phyloP scores from a whole-genome alignment of 2,329 filamentous ascomycete species.

The Calonectria henricotiae region DNA sequence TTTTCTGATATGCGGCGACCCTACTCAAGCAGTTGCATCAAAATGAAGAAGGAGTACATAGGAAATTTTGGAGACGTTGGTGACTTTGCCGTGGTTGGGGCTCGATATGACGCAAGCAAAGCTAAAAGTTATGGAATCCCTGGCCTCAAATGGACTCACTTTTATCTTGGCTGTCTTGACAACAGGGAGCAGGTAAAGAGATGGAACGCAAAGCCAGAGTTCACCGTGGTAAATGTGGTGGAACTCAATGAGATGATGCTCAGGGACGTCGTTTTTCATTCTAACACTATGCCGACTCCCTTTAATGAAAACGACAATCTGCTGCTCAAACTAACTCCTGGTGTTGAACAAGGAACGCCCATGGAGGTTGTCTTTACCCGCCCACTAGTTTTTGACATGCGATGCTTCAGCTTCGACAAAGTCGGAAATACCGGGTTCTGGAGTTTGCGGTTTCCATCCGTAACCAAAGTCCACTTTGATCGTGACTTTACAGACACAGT shows the following conservation, averaged over 20 bases:
- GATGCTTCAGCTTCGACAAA: conserved; percentile 86
- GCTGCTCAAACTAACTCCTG: conserved; percentile 64
- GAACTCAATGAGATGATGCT: conserved; percentile 70
- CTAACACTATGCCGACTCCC: conserved; percentile 62
- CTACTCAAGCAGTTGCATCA: conserved; percentile 75
- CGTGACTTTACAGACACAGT: conserved; percentile 79
- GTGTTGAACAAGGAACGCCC: conserved; percentile 61
- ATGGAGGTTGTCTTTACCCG: conserved; percentile 74
- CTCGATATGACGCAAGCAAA: conserved; percentile 77
- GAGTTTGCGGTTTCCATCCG: conserved; percentile 82
- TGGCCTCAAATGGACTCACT: conserved; percentile 82
- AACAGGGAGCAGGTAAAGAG: conserved; percentile 76
- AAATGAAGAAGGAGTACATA: conserved; percentile 91
- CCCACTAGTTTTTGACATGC: conserved; percentile 85
- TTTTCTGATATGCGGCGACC: conserved; percentile 59
- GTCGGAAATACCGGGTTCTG: conserved; percentile 79
- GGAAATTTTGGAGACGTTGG: conserved; percentile 84
- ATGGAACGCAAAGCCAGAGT: conserved; percentile 70
- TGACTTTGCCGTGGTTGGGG: conserved; percentile 87
- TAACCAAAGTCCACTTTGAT: conserved; percentile 85
- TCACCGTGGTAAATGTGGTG: conserved; percentile 78
- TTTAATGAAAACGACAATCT: conserved; percentile 61
- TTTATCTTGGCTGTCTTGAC: conserved; percentile 82
- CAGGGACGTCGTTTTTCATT: conserved; percentile 66
- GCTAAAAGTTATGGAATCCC: conserved; percentile 71